A percentile compares a stretch with the other conserved stretches of the same genome.
Evolutionary conservation across 805 yeast genomes (phyloP).

Genomic region (Candida krabiensis): DNA sequence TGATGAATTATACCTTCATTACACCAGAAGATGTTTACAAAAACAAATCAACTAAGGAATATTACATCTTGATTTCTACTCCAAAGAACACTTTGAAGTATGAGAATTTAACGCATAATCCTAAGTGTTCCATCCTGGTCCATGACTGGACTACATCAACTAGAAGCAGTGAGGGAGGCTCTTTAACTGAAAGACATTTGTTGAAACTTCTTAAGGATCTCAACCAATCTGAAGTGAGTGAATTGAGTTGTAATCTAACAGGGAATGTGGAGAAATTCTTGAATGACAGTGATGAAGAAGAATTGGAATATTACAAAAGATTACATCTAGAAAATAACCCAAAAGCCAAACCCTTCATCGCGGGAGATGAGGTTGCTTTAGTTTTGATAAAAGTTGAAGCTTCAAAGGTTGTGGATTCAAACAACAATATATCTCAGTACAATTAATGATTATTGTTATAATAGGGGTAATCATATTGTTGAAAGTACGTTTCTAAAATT

Average conservation of each 20-base stretch:
- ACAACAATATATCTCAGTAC: slow-evolving; percentile 51
- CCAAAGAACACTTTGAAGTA: slow-evolving; percentile 72
- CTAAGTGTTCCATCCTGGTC: slow-evolving; percentile 75
- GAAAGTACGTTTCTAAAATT: too few species aligned
- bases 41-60: slow-evolving; percentile 22
- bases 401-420: slow-evolving; percentile 78
- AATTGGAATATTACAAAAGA: slow-evolving; percentile 59
- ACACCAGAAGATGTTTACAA: slow-evolving; percentile 37
- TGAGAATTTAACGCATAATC: slow-evolving; percentile 65
- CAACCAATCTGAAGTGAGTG: slow-evolving; percentile 77
- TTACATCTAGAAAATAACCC: slow-evolving; percentile 63
- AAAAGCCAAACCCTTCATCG: slow-evolving; percentile 68
- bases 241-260: slow-evolving; percentile 76
- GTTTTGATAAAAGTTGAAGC: slow-evolving; percentile 62
- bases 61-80: slow-evolving; percentile 69
- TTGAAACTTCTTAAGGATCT: slow-evolving; percentile 67
- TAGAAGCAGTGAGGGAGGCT: slow-evolving; percentile 16
- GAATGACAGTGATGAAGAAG: slow-evolving; percentile 39
- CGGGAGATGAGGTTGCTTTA: slow-evolving; percentile 62
- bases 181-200: slow-evolving; percentile 29
- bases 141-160: slow-evolving; percentile 81
- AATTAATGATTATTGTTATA: slow-evolving; percentile 10
- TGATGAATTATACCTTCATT: slow-evolving; percentile 86
- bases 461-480: too few species aligned
- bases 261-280: slow-evolving; percentile 65